These are phyloP conservation scores for Leishmania tarentolae DNA, from an alignment of 208 protist species.

Conservation along the genomic window DNA sequence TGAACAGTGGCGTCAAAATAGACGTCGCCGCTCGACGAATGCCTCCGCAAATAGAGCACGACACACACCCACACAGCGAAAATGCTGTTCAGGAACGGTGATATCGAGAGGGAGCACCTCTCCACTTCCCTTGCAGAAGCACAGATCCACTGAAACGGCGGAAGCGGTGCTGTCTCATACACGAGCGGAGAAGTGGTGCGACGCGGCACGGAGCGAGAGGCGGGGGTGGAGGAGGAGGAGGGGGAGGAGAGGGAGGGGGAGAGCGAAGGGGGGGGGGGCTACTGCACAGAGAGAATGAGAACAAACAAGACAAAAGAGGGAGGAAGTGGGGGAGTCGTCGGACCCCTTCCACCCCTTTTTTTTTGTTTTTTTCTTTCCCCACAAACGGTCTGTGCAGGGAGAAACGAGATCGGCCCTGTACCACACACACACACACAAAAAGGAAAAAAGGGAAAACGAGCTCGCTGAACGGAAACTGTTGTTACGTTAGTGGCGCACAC, in stretches of 20 bases:
- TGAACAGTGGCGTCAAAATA: neutral
- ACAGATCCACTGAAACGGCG: neutral
- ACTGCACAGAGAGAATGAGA: neutral
- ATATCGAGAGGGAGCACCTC: neutral
- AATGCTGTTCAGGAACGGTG: neutral
- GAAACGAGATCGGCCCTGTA: neutral
- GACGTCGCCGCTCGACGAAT: neutral
- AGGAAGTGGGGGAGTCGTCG: too few relatives aligned
- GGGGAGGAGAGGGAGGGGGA: neutral
- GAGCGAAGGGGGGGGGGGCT: neutral
- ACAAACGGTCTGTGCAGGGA: neutral
- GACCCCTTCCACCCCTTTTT: neutral
- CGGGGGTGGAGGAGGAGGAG: too few relatives aligned
- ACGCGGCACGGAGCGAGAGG: neutral
- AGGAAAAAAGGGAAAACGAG: neutral
- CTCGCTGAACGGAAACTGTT: neutral
- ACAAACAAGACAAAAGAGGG: neutral
- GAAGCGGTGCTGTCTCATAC: too few relatives aligned
- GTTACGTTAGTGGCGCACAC: neutral
- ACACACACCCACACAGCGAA: neutral
- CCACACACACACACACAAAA: neutral
- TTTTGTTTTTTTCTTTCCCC: neutral
- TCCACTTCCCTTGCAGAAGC: neutral
- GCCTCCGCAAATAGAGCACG: neutral
- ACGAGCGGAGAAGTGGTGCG: neutral